These are phyloP conservation scores for Yarrowia sp. DNA, from an alignment of 805 yeast species.

Conservation along the genomic window DNA sequence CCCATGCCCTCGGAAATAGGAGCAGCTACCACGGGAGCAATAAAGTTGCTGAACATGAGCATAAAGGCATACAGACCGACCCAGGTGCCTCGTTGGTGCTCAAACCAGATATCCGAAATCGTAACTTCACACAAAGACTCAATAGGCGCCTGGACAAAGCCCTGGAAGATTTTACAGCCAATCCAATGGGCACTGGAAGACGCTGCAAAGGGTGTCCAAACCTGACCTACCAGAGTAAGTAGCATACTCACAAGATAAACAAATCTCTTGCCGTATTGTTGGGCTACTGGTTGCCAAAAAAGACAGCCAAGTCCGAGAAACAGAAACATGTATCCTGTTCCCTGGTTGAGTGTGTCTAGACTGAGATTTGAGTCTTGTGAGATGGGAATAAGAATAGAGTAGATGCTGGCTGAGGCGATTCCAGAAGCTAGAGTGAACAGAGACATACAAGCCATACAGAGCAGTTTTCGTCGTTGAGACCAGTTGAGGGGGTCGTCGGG, in stretches of 20 bases:
- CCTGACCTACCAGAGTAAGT: constrained; percentile 41
- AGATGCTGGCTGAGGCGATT: constrained; percentile 48
- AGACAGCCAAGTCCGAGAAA: constrained; percentile 52
- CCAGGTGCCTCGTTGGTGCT: constrained; percentile 70
- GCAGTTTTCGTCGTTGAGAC: constrained; percentile 49
- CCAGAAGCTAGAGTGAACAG: constrained; percentile 47
- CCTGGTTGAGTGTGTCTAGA: constrained; percentile 44
- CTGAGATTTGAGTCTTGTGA: constrained; percentile 41
- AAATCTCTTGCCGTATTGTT: constrained; percentile 49
- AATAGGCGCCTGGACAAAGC: constrained; percentile 70
- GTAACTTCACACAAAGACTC: constrained; percentile 68
- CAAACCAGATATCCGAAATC: constrained; percentile 67
- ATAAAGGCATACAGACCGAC: constrained; percentile 72
- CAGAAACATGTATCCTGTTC: constrained; percentile 51
- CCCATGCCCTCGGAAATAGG: not conserved
- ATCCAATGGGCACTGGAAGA: constrained; percentile 41
- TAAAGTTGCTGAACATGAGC: constrained; percentile 37
- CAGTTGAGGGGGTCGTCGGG: constrained; percentile 72
- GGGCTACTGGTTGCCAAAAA: constrained; percentile 50
- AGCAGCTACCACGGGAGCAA: constrained; percentile 9
- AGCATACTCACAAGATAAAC: constrained; percentile 42
- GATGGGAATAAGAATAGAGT: constrained; percentile 44
- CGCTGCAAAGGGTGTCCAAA: constrained; percentile 45
- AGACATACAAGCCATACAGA: constrained; percentile 42
- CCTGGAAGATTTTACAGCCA: constrained; percentile 43